Base-by-base conservation (phyloP, 2,329 filamentous ascomycete species). In the Stachybotrys chlorohalonatus region DNA sequence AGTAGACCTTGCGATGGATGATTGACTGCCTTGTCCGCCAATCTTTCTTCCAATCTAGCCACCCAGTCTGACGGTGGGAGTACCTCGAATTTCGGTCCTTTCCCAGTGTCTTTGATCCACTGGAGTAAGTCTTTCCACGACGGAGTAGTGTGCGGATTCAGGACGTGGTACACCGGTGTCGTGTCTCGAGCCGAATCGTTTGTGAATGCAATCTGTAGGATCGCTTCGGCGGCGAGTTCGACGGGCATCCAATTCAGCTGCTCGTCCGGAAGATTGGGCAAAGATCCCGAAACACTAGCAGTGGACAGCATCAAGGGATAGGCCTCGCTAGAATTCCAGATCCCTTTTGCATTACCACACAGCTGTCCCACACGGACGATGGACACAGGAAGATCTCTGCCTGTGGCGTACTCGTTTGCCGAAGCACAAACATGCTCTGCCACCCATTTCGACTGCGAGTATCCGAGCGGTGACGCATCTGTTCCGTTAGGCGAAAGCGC, bases 321-420 rank as follows among this genome's bases (percentile, higher is more conserved):
- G 0, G 77, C 78, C 57, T 81, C 79, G 0, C 69, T 74, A 4
- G 64, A 62, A 58, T 78, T 81, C 80, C 79, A 82, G 3, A 76
- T 60, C 1, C 78, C 79, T n/a, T 67, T 57, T 1, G 64, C 52
- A 58, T 81, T 77, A 1, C 72, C 77, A 13, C 77, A 72, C 13
- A 82, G 72, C 59, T 81, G 79, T 0, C 79, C 79, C 0, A 80
- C 68, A 1, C 79, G 69, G 5, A 79, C 58, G 7, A 77, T 68
- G 5, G 68, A 65, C 3, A 58, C 16, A 9, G 13, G 9, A 16
- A 17, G 50, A 13, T 7, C 15, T 30, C 24, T 15, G 17, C 31
- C n/a, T 7, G 7, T 15, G 1, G 67, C 59, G 2, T 57, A 56
- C 5, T 69, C 62, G 3, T 66, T 68, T 11, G 72, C 74, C 3